These are phyloP conservation scores for Lodderomyces elongisporus DNA, from an alignment of 1,139 yeast genomes.

Conservation along the genomic window DNA sequence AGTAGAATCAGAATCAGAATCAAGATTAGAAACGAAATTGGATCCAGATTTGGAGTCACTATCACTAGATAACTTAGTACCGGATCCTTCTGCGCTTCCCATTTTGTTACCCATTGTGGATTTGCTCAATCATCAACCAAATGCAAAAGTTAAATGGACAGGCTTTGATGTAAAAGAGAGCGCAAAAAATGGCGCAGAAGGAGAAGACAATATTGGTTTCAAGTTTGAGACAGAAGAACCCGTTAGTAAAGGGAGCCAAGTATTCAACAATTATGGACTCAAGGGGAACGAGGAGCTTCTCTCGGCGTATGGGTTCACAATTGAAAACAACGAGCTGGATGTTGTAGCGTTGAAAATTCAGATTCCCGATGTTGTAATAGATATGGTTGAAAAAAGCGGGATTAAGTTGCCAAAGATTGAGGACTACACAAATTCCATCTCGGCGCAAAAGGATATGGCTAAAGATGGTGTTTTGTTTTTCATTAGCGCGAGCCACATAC, in stretches of 20 bases:
- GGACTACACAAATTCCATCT: conserved; percentile 45
- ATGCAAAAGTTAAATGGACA: conserved; percentile 63
- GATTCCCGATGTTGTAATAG: conserved; percentile 34
- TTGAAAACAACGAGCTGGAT: conserved; percentile 59
- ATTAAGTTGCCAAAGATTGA: conserved; percentile 42
- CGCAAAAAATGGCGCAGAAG: no score
- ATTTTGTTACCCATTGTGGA: conserved; percentile 78
- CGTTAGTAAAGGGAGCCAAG: conserved; percentile 35
- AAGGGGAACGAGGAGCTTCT: conserved; percentile 77
- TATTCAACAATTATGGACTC: conserved; percentile 79
- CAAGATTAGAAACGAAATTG: no score
- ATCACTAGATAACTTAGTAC: no score
- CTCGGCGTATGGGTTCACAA: conserved; percentile 64
- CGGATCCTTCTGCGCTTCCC: no score
- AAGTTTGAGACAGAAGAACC: conserved; percentile 22
- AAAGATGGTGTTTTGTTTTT: conserved; percentile 43
- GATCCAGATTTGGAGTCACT: no score
- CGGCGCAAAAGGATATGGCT: conserved; percentile 33
- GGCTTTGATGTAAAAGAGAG: no score
- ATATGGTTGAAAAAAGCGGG: conserved; percentile 32
- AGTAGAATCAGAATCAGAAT: conserved; percentile 46
- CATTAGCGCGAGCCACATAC: conserved; percentile 35
- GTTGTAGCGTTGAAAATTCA: conserved; percentile 54
- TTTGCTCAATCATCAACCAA: conserved; percentile 65
- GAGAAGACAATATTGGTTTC: conserved; percentile 17